These are phyloP conservation scores for Kernera saxatilis DNA, from an alignment of 345 rosid species.

Conservation along the genomic window DNA sequence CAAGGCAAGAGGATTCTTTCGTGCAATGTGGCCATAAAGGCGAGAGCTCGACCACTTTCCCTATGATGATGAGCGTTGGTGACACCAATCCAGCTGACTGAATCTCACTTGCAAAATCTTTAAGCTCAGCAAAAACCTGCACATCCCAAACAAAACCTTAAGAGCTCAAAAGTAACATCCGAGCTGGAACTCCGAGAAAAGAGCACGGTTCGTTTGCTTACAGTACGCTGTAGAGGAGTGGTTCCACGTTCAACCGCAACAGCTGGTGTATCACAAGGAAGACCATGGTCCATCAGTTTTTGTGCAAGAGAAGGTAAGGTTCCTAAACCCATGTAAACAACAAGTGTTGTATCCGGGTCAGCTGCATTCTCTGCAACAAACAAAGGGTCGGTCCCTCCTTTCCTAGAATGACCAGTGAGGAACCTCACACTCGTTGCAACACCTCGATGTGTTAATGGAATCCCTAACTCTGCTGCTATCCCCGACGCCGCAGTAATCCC, in stretches of 20 bases:
- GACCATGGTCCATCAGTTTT: slow-evolving; percentile 82
- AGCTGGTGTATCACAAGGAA: slow-evolving; percentile 76
- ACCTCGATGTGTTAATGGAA: slow-evolving; percentile 93
- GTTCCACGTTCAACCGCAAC: slow-evolving; percentile 91
- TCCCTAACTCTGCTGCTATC: slow-evolving; percentile 89
- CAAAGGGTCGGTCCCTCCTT: slow-evolving; percentile 79
- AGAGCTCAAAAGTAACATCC: background rate
- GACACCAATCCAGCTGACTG: slow-evolving; percentile 54
- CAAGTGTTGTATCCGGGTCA: slow-evolving; percentile 86
- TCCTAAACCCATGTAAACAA: slow-evolving; percentile 92
- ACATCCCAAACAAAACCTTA: background rate
- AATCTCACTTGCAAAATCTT: slow-evolving; percentile 69
- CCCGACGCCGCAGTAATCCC: slow-evolving; percentile 99
- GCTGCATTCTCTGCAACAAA: slow-evolving; percentile 90
- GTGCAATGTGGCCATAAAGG: slow-evolving; percentile 66
- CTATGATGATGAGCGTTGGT: slow-evolving; percentile 79
- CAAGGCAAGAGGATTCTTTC: slow-evolving; percentile 36
- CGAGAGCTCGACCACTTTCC: slow-evolving; percentile 86
- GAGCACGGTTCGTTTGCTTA: slow-evolving; percentile 32
- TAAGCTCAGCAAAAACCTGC: slow-evolving; percentile 76
- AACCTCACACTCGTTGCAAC: slow-evolving; percentile 84
- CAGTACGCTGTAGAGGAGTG: slow-evolving; percentile 71
- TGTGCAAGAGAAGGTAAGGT: slow-evolving; percentile 82
- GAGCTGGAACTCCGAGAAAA: background rate
- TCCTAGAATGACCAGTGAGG: slow-evolving; percentile 88